Evolutionary conservation across 495 filamentous ascomycete genomes (phyloP), one percentile per base, ranked within the genome.

Genomic region (Penicillium cosmopolitanum): DNA sequence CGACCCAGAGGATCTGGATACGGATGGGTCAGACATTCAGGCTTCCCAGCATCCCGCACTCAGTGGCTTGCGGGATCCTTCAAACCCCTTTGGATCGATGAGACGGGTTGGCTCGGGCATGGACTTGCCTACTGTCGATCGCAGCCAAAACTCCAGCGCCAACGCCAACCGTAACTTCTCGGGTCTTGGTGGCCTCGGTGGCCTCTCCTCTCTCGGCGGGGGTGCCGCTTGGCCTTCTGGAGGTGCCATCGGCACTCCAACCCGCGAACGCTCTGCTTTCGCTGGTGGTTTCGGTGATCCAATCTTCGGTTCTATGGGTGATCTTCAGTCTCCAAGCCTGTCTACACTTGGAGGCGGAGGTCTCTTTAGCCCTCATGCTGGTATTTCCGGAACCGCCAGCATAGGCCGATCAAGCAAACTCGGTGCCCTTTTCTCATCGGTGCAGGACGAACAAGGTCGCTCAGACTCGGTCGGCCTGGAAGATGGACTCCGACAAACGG

Each of bases 101-200:
- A 70, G 76, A 63, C 72, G 82, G 4, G 79, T 71, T 11, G 79
- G 79, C 21, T 79, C 79, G 10, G 80, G 82, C 1, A 85, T 91
- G 68, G 92, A 93, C 48, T 78, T 84, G 47, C 73, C 82, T 40
- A 73, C 77, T 2, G 87, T 90, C 61, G 93, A 96, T 64, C 86
- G 91, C 31, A 96, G 91, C 73, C 90, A 94, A 70, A 94, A 88
- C 3, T 94, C 91, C n/a, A 96, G 91, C 65, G 87, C 84, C 10
- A 87, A 89, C 9, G 85, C 88, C 9, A 76, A 77, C 50, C 88
- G 90, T 57, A 86, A 80, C 36, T 95, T 93, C 68, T 80, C 87
- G 6, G 78, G 80, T 28, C 73, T 94, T 5, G 84, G 87, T 62
- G 85, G 85, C 34, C 66, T 89, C 8, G 79, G 84, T 38, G 89